These are phyloP conservation scores for Primulina tabacum DNA, from an alignment of 257 asterid genomes.

Conservation along the genomic window DNA sequence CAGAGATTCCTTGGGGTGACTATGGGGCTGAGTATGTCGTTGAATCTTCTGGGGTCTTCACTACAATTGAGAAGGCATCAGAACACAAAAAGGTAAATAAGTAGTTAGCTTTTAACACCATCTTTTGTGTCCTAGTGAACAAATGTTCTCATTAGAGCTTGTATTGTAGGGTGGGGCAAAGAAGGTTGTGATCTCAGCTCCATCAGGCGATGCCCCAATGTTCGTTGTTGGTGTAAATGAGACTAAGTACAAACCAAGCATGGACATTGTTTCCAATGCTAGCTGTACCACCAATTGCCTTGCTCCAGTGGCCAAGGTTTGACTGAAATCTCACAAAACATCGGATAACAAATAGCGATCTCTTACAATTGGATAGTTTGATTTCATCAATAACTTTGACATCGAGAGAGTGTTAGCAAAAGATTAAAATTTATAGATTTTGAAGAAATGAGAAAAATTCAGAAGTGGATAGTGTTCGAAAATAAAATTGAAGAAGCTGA, in stretches of 20 bases:
- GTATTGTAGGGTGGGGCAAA: slow-evolving; percentile 90
- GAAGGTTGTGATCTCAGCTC: slow-evolving; percentile 95
- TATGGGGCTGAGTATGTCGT: slow-evolving; percentile 85
- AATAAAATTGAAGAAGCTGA: too few relatives aligned
- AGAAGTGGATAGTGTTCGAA: too few relatives aligned
- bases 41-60: slow-evolving; percentile 93
- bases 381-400: background rate
- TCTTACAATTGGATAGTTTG: slow-evolving; percentile 7
- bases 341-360: background rate
- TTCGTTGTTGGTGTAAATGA: slow-evolving; percentile 98
- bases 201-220: slow-evolving; percentile 99
- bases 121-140: slow-evolving; percentile 6
- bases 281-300: slow-evolving; percentile 99
- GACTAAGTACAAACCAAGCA: slow-evolving; percentile 70
- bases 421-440: too few relatives aligned
- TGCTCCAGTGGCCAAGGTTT: slow-evolving; percentile 98
- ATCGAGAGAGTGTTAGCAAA: background rate
- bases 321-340: slow-evolving; percentile 13
- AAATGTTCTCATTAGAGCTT: slow-evolving; percentile 21
- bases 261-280: slow-evolving; percentile 98
- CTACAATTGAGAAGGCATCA: slow-evolving; percentile 80
- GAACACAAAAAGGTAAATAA: slow-evolving; percentile 73
- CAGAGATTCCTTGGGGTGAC: slow-evolving; percentile 97
- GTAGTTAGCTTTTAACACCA: slow-evolving; percentile 7
- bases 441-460: too few relatives aligned